These are phyloP conservation scores for Pseudocercospora pini-densiflorae DNA, from an alignment of 2,329 filamentous ascomycete genomes.

Conservation along the genomic window DNA sequence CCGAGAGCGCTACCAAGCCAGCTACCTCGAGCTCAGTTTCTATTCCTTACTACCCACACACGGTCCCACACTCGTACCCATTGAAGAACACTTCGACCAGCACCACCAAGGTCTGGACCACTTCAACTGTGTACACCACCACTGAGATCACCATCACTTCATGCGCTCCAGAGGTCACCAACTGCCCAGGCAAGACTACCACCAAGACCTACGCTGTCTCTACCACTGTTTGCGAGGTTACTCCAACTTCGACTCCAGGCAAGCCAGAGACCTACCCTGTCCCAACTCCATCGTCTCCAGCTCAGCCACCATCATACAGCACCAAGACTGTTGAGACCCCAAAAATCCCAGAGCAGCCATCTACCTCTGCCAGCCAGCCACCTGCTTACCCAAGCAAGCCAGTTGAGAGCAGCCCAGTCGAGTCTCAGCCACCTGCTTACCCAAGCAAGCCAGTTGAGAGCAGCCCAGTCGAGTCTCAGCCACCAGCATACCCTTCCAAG, in stretches of 20 bases:
- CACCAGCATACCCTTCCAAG: neutral
- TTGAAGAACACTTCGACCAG: conserved; percentile 13
- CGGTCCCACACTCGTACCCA: conserved; percentile 5
- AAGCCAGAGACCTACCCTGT: neutral
- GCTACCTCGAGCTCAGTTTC: conserved; percentile 3
- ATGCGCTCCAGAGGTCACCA: conserved; percentile 42
- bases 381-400: neutral
- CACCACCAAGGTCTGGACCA: conserved; percentile 21
- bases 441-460: neutral
- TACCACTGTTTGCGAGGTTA: conserved; percentile 15
- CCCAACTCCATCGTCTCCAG: neutral
- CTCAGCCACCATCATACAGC: neutral
- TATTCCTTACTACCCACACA: conserved; percentile 1
- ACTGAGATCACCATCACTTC: conserved; percentile 44
- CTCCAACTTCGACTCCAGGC: conserved; percentile 4
- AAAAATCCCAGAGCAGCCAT: neutral
- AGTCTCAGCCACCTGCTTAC: neutral
- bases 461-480: neutral
- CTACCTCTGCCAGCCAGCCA: neutral
- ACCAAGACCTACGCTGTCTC: conserved; percentile 21
- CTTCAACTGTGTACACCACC: conserved; percentile 32
- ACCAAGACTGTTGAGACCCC: neutral
- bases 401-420: neutral
- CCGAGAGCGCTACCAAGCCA: conserved; percentile 3
- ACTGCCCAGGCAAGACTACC: conserved; percentile 39